Evolutionary conservation across 805 yeast genomes (phyloP), one percentile per base, ranked within the genome.

Genomic region (Wickerhamiella vanderwaltii): DNA sequence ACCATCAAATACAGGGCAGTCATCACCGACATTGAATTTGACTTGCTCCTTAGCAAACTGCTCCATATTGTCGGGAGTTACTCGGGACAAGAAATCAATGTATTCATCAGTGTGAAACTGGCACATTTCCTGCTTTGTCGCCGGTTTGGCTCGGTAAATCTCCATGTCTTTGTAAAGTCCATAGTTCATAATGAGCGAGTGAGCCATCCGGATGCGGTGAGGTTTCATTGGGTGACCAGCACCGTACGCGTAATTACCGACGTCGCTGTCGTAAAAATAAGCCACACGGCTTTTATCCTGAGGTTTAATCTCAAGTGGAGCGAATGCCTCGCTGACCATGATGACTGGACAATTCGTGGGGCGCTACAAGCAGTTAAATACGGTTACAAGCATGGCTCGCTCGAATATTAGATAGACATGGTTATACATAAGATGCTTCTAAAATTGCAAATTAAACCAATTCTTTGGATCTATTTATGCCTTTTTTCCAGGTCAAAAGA

Each of bases 161-260:
- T 91, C 97, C 95, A 91, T 88, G 63, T 88, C 82, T 62, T 87
- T 85, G 66, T 91, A 87, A 41, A 91, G 71, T 1, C 96, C 97
- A 61, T 91, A 91, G 64, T 88, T 87, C 94, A 91, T 88, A 50
- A 91, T 83, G 55, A 91, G 69, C 31, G 94, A 84, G 61, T 91
- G 97, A 6, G 97, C 94, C 94, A 91, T 87, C 75, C 97, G 80
- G 65, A 91, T 86, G 58, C 98, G 77, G 61, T 88, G 96, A 18
- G 98, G 98, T 60, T 91, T 91, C 98, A 91, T 91, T 30, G 96
- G 96, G 62, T 91, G 98, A 22, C 95, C 95, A 4, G 95, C 91
- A 44, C 97, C 97, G 59, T 91, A 91, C 34, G 96, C 94, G 63
- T 88, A 88, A 65, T 91, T 91, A 26, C 97, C 97, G 36, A 91